Conservation (phyloP, 2,329 filamentous ascomycete species). For the Talaromyces pinophilus region DNA sequence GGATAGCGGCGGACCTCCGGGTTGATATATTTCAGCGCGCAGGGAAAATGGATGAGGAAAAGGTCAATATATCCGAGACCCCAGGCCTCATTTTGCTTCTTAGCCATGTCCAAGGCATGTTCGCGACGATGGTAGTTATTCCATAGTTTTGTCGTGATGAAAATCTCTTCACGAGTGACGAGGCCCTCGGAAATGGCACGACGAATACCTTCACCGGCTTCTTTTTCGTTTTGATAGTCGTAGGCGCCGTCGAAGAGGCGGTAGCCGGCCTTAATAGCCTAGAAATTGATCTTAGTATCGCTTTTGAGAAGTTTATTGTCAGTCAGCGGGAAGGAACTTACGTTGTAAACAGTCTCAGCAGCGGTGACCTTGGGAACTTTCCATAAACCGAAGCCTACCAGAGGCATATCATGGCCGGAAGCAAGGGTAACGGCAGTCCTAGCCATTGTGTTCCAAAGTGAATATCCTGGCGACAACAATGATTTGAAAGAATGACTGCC, state of each 20-base stretch:
- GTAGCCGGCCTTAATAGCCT: not conserved
- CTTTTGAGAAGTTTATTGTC: not conserved
- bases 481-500: not conserved
- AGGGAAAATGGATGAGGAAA: not conserved
- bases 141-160: not conserved
- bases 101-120: constrained; percentile 23
- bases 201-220: not conserved
- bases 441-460: not conserved
- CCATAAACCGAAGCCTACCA: not conserved
- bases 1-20: not conserved
- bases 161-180: not conserved
- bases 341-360: not conserved
- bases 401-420: not conserved
- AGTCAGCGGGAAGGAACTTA: not conserved
- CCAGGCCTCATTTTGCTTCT: not conserved
- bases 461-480: not conserved
- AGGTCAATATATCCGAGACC: constrained; percentile 1
- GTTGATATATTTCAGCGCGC: not conserved
- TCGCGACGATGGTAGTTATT: not conserved
- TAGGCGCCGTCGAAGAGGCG: not conserved
- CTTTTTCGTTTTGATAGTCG: not conserved
- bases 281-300: not conserved
- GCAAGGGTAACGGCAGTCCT: not conserved
- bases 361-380: not conserved
- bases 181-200: not conserved